Conservation (phyloP, 139 green algal genomes). For the Pycnococcus provasolii region DNA sequence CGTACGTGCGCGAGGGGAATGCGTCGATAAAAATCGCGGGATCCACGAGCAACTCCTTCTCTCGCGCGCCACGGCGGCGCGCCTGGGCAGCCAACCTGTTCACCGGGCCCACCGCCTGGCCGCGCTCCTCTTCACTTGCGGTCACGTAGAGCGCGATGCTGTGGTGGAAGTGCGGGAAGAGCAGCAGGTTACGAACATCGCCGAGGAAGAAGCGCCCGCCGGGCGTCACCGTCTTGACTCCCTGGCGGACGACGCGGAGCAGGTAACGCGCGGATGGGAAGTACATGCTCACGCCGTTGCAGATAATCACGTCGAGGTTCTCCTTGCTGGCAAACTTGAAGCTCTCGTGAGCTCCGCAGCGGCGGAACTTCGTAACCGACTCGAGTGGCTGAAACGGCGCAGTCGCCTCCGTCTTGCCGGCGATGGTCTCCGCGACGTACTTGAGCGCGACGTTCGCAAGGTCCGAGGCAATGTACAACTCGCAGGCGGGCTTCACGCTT, state of each 20-base stretch:
- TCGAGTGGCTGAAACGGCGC: background rate
- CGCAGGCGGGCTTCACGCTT: too few species aligned
- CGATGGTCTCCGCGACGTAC: conserved; percentile 1
- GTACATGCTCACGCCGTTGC: conserved; percentile 32
- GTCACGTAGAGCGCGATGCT: background rate
- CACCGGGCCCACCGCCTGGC: background rate
- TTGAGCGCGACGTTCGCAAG: background rate
- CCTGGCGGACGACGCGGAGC: conserved; percentile 4
- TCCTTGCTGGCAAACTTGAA: conserved; percentile 3
- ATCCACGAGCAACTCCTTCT: conserved; percentile 25
- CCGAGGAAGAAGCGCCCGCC: conserved; percentile 30
- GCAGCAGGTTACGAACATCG: conserved; percentile 19
- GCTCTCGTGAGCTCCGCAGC: conserved; percentile 13
- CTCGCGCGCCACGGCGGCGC: background rate
- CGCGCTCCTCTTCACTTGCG: background rate
- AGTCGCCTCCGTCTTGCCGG: background rate
- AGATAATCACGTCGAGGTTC: conserved; percentile 23
- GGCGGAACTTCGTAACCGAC: conserved; percentile 4
- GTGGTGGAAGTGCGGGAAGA: conserved; percentile 27
- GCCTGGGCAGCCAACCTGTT: background rate
- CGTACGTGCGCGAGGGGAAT: background rate
- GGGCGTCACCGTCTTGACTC: conserved; percentile 6
- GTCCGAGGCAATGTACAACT: conserved; percentile 15
- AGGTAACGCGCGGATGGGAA: conserved; percentile 26
- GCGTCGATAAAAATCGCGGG: conserved; percentile 14